phyloP scores from a whole-genome alignment of 2,329 filamentous ascomycete species.

The Exophiala calicioides region DNA sequence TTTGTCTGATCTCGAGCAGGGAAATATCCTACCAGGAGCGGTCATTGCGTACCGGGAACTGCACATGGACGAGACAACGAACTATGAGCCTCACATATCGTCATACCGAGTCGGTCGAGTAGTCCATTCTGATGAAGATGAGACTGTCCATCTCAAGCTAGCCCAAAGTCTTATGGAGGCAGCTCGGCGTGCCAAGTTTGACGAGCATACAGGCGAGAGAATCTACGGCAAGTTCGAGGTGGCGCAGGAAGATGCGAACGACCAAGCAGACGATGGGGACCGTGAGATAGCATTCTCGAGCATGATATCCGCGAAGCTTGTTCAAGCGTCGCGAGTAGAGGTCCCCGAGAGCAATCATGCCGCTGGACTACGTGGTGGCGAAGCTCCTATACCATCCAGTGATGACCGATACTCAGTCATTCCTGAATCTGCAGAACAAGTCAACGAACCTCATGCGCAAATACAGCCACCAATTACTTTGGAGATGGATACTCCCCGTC shows the following conservation, averaged over 20 bases:
- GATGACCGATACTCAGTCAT: constrained; percentile 21
- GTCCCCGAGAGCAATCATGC: constrained; percentile 31
- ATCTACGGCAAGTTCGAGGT: constrained; percentile 78
- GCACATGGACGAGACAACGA: constrained; percentile 49
- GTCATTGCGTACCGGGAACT: constrained; percentile 51
- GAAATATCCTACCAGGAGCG: constrained; percentile 39
- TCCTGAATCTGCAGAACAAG: constrained; percentile 22
- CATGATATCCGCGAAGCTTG: constrained; percentile 67
- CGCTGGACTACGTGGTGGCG: constrained; percentile 10
- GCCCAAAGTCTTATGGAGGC: constrained; percentile 48
- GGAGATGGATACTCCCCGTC: constrained; percentile 38
- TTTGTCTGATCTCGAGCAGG: constrained; percentile 51
- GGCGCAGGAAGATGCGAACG: constrained; percentile 58
- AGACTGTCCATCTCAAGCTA: constrained; percentile 61
- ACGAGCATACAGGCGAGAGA: constrained; percentile 68
- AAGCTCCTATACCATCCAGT: constrained; percentile 4
- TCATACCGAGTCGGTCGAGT: constrained; percentile 67
- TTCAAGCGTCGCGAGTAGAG: constrained; percentile 45
- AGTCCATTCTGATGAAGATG: constrained; percentile 56
- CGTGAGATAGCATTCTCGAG: constrained; percentile 63
- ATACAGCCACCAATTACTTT: not conserved
- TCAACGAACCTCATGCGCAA: constrained; percentile 1
- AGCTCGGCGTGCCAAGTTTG: constrained; percentile 55
- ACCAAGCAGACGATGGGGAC: constrained; percentile 59
- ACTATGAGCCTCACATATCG: constrained; percentile 50